Conservation (phyloP, 495 filamentous ascomycete genomes). For the Apiosordaria backusii region DNA sequence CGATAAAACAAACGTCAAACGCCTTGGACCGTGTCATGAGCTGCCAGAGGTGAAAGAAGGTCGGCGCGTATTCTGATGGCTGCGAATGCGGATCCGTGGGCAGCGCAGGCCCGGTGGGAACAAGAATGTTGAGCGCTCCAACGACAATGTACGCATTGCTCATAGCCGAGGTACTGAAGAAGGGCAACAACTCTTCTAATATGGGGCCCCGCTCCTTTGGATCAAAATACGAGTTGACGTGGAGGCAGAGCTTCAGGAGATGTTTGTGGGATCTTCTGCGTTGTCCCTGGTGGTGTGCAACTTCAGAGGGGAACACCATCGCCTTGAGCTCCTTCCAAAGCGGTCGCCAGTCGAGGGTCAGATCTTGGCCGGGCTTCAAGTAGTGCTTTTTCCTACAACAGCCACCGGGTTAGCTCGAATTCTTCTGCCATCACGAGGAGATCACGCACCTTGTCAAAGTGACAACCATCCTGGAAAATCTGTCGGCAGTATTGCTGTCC, state of each 20-base stretch:
- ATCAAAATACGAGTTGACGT: constrained; percentile 89
- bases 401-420: constrained; percentile 15
- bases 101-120: constrained; percentile 79
- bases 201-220: constrained; percentile 79
- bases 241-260: constrained; percentile 81
- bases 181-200: constrained; percentile 92
- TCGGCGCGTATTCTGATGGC: constrained; percentile 80
- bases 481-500: constrained; percentile 74
- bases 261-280: constrained; percentile 46
- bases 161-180: constrained; percentile 88
- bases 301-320: constrained; percentile 81
- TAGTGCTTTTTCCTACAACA: constrained; percentile 86
- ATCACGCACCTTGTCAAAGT: constrained; percentile 76
- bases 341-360: constrained; percentile 88
- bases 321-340: constrained; percentile 87
- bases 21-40: constrained; percentile 83
- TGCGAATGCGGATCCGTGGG: constrained; percentile 65
- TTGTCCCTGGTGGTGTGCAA: constrained; percentile 48
- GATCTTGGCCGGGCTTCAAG: constrained; percentile 79
- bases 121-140: constrained; percentile 76
- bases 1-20: constrained; percentile 82
- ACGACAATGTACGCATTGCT: constrained; percentile 85
- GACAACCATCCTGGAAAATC: constrained; percentile 96
- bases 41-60: constrained; percentile 96
- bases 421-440: background rate